phyloP scores from a whole-genome alignment of 805 yeast species.

The Candida cerambycidarum region DNA sequence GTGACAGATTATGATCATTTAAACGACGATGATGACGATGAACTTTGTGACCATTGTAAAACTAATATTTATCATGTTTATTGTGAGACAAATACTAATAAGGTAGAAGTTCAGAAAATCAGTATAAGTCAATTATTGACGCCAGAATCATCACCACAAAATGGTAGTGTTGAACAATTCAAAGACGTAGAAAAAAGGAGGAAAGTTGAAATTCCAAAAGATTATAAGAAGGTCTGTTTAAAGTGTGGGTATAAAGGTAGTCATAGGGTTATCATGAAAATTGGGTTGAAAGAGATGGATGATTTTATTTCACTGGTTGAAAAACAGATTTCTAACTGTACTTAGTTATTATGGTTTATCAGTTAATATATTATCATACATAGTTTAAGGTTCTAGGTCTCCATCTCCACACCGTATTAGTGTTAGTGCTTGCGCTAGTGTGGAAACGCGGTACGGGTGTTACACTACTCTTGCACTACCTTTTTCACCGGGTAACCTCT shows the following conservation, averaged over 20 bases:
- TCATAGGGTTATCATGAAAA: constrained; percentile 5
- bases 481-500: constrained; percentile 8
- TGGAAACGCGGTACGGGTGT: no score
- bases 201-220: constrained; percentile 1
- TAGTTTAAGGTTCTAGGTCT: no score
- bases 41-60: constrained; percentile 49
- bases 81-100: constrained; percentile 34
- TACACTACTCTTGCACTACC: neutral
- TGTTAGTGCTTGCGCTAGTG: no score
- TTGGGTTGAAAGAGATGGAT: constrained; percentile 12
- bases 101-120: constrained; percentile 9
- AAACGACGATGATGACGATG: constrained; percentile 38
- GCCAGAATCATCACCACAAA: constrained; percentile 38
- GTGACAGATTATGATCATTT: constrained; percentile 5
- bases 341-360: no score
- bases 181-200: constrained; percentile 7
- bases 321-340: no score
- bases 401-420: no score
- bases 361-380: no score
- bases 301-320: constrained; percentile 5
- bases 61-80: constrained; percentile 50
- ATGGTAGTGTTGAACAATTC: constrained; percentile 5
- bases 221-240: constrained; percentile 1
- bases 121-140: constrained; percentile 31
- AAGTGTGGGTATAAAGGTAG: constrained; percentile 1